Conservation (phyloP, 23 red algal species). For the Gracilaria vermiculophylla region DNA sequence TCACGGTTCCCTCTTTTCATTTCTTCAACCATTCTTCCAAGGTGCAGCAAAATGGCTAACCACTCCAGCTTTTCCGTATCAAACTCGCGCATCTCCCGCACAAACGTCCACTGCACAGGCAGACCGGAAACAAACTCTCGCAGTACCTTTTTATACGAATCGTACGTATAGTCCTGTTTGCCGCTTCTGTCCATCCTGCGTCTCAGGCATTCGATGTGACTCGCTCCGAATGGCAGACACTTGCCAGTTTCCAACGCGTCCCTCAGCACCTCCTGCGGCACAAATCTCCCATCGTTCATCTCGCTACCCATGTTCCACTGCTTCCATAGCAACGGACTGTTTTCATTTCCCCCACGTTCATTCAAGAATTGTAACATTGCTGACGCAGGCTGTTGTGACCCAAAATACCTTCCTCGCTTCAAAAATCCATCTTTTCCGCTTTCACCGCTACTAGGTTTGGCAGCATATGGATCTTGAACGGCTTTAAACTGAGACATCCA, state of each 20-base stretch:
- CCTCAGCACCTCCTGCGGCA: not conserved
- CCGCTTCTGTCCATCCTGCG: not conserved
- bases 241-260: not conserved
- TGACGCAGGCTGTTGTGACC: not conserved
- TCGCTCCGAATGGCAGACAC: not conserved
- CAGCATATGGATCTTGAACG: not conserved
- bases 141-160: not conserved
- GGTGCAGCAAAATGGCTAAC: constrained; percentile 14
- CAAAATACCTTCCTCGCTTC: not conserved
- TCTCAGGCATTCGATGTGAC: not conserved
- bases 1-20: no score
- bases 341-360: not conserved
- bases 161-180: not conserved
- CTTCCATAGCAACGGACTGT: constrained; percentile 26
- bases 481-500: constrained; percentile 17
- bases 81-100: constrained; percentile 20
- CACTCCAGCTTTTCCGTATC: constrained; percentile 31
- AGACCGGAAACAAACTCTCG: not conserved
- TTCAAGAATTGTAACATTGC: constrained; percentile 21
- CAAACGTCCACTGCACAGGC: constrained; percentile 14
- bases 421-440: not conserved
- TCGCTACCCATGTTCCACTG: not conserved
- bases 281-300: not conserved
- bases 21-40: constrained; percentile 1
- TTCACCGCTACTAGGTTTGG: no score